Base-by-base conservation (phyloP, 2,329 filamentous ascomycete genomes). In the Zarea fungicola region DNA sequence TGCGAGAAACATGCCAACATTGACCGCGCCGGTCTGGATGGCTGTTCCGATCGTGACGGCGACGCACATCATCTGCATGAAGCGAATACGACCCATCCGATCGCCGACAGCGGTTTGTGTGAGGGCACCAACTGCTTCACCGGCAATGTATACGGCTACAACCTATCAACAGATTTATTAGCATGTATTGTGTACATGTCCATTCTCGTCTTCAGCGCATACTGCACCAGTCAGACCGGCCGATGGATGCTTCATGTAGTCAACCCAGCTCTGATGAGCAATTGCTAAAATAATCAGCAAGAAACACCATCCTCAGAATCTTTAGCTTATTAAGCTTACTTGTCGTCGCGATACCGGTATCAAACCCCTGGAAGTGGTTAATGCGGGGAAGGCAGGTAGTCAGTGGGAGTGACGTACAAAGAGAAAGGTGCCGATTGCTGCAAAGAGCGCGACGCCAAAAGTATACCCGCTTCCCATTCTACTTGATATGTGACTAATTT, bases 291-390 rank as follows among this genome's bases (percentile, higher is more conserved):
- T 42, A 18, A 5, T 43, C 14, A 32, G 28, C 19, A 19, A 42
- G 56, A 26, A 51, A 28, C 18, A 14, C 21, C 25, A 34, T 45
- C 21, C 11, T 4, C 14, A 23, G n/a, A 28, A n/a, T 5, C 4
- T n/a, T 6, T 47, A 51, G 2, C 52, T 37, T 31, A n/a, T 14
- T 13, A 21, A 16, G 63, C 68, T 63, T 52, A 75, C 71, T 81
- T 14, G 77, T 81, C 11, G 78, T 82, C 5, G 76, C 77, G 48
- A 81, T 81, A 23, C 78, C 78, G 1, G 77, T 80, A 58, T 81
- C 78, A 51, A 81, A 80, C 3, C 77, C 78, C 75, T 77, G 21
- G 3, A 3, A 6, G n/a, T 18, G 5, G 48, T 50, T 26, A 29
- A 45, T 40, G 40, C 23, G 31, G 16, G 16, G 18, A 22, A 53